Evolutionary conservation across 164 flowering plant species (phyloP).

Genomic region (Kalanchoe fedtschenkoi): DNA sequence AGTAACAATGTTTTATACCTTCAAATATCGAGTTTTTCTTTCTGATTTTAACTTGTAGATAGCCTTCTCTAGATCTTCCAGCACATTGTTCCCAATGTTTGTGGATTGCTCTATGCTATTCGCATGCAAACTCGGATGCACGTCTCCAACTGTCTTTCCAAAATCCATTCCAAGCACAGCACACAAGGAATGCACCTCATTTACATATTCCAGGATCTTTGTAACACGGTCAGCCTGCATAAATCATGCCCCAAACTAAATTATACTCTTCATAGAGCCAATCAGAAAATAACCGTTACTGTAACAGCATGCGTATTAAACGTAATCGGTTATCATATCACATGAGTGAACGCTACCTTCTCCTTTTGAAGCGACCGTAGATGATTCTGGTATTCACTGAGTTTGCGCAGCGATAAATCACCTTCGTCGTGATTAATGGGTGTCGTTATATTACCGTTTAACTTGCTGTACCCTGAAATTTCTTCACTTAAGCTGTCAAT

Average conservation of each 20-base stretch:
- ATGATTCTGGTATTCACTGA: constrained; percentile 53
- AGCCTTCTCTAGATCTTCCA: constrained; percentile 63
- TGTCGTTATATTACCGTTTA: constrained; percentile 16
- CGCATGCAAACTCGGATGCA: constrained; percentile 75
- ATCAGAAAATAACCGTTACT: not conserved
- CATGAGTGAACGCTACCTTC: constrained; percentile 34
- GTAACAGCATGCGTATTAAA: not conserved
- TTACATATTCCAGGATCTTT: constrained; percentile 64
- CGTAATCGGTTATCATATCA: not conserved
- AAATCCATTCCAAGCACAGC: constrained; percentile 76
- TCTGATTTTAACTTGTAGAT: constrained; percentile 52
- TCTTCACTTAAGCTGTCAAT: constrained; percentile 70
- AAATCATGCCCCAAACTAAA: not conserved
- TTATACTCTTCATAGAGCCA: not conserved
- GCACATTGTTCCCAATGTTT: constrained; percentile 60
- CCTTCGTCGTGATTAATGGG: constrained; percentile 35
- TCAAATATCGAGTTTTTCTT: constrained; percentile 51
- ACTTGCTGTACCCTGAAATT: constrained; percentile 47
- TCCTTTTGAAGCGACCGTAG: constrained; percentile 68
- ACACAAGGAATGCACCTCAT: constrained; percentile 80
- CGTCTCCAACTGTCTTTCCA: constrained; percentile 68
- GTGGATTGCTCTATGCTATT: constrained; percentile 42
- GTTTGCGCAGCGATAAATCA: constrained; percentile 64
- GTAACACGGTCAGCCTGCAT: constrained; percentile 79
- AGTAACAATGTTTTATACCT: constrained; percentile 30